Evolutionary conservation across 768 basidiomycete genomes (phyloP), one percentile per base, ranked within the genome.

Genomic region (Ephemerocybe angulata): DNA sequence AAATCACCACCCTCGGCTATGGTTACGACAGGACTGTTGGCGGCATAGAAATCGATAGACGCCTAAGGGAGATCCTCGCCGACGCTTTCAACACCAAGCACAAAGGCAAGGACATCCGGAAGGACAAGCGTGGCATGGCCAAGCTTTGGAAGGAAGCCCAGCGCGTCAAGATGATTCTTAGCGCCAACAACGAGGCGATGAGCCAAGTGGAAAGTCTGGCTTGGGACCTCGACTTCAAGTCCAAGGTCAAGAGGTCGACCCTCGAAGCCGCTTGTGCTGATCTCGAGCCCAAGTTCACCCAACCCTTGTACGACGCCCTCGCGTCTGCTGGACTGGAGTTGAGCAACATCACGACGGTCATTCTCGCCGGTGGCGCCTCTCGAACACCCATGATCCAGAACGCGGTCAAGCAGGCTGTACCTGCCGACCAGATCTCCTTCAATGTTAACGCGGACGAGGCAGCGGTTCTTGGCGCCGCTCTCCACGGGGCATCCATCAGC

Each of bases 361-460:
- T 98, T 62, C 76, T 98, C n/a, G 87, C 89, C 28, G 97, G 97
- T 30, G 97, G 97, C 50, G 83, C 79, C 55, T 89, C 94, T 15
- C 80, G 97, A 50, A 89, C 88, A 4, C 97, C 97, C 0, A 89
- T 98, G 85, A 83, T 99, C 30, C 93, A 95, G 66, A 70, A 84
- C 17, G 90, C 91, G 8, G 76, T 99, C 54, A 85, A 82, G 63
- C 75, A 77, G 4, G 78, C 84, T 27, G 88, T 95, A 52, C 93
- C 93, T 66, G 85, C 88, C 82, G 82, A 86, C 50, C 92, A 90
- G 70, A 88, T 98, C 54, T 92, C 96, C 4, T 78, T 87, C 65
- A 98, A 98, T 61, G 91, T 99, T 57, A 98, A 99, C 67, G 88
- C 96, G 0, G 97, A 98, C 66, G 97, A 99, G 72, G 91, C 93